Base-by-base conservation (phyloP, 2,329 filamentous ascomycete genomes). In the Ascochyta pisi region DNA sequence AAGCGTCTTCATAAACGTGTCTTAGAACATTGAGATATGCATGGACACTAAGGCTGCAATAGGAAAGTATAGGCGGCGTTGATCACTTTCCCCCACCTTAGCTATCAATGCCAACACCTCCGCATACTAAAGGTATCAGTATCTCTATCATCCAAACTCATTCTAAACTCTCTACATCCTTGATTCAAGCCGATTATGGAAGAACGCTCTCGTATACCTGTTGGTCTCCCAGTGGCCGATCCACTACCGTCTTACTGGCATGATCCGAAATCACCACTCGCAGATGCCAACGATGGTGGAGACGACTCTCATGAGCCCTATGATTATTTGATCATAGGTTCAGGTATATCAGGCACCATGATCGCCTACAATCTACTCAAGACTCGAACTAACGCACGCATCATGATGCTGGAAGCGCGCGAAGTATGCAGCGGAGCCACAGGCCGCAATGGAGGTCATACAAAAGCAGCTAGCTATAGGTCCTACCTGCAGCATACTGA, bases 381-480 rank as follows among this genome's bases (percentile, higher is more conserved):
- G 3, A 40, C 24, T 1, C 15, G 35, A 1, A 63, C 67, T 1
- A 22, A 41, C 12, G 16, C 60, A 5, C 55, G 63, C n/a, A 58
- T 78, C 6, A 50, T 76, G 24, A 75, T 78, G 70, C 60, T 79
- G 2, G 76, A 79, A 64, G 77, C 76, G 10, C 69, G 76, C 12
- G 67, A 71, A 27, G 64, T 70, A 16, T 77, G 74, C 56, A 70
- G 70, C 16, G 76, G 77, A 3, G 77, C 77, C 0, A 78, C 77
- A n/a, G 77, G 76, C 3, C 68, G 77, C 1, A 79, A 79, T 47
- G 77, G 80, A 19, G 79, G 79, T 1, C 80, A 83, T 52, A 83
- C 80, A 5, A 83, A 83, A 68, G 76, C 78, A 24, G 79, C 79
- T 12, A 77, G 76, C 19, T 83, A 83, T 66, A 81, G 82, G 23